Base-by-base conservation (phyloP, 495 filamentous ascomycete species). In the Penicillium bovifimosum region DNA sequence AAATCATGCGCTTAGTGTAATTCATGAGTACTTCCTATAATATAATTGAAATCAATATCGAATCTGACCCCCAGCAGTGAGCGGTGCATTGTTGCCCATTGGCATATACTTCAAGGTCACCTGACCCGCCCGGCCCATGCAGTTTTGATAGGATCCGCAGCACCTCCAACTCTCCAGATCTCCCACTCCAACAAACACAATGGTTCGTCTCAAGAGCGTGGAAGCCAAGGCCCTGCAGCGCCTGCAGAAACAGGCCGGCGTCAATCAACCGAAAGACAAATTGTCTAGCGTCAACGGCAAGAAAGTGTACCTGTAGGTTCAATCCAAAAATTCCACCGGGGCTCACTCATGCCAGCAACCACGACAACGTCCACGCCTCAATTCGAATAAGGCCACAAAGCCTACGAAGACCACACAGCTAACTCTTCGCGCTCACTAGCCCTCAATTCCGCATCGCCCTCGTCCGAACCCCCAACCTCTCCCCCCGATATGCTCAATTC, bases 401-500 rank as follows among this genome's bases (percentile, higher is more conserved):
- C 6, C 2, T 3, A 20, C 16, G 27, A 17, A 16, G 6, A 13
- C 3, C 35, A 9, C 35, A 9, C 48, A 42, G 17, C 31, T 39
- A 43, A 61, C 34, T 9, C 27, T 3, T 33, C 13, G 9, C 11
- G n/a, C 39, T 35, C 7, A 24, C 11, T 60, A 96, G 91, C 49
- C 91, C 90, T 32, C 81, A 85, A 63, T 87, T 91, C 71, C 80
- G 77, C 40, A 68, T 96, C 61, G 80, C 85, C 54, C 80, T 96
- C 54, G 72, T 91, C 61, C 85, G 85, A 52, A 87, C 81, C 27
- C 78, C 80, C 29, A 78, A 77, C 60, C 82, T 87, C 60, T 84
- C 86, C 24, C 79, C 90, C 26, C 86, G 81, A 69, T 87, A 84
- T 60, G 91, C 90, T 41, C 80, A 82, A 43, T 96, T 96, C 79